Percentiles rank a stretch among this genome's conserved stretches.
phyloP scores from a whole-genome alignment of 163 green algal genomes.

The Smithsoniella earleae region DNA sequence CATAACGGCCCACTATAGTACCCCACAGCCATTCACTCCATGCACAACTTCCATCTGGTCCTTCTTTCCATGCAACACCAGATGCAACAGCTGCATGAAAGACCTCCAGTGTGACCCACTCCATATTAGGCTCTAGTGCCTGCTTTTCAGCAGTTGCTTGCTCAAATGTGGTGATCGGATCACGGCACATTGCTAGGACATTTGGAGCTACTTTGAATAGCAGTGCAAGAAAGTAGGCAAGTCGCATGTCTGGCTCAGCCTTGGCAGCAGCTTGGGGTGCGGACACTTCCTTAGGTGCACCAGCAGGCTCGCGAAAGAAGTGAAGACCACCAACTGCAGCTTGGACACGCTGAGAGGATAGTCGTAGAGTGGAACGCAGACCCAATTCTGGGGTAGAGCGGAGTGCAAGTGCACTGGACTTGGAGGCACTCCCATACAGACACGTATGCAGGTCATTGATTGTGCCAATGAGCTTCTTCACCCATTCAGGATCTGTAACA shows the following conservation, averaged over 20 bases:
- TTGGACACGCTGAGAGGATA: too few species aligned
- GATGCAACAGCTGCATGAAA: neutral
- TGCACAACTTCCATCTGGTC: neutral
- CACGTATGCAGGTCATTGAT: slow-evolving; percentile 17
- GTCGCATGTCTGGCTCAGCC: neutral
- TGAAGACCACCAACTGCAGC: too few species aligned
- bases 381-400: neutral
- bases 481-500: neutral
- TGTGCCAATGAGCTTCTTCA: neutral
- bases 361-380: neutral
- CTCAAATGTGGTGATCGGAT: neutral
- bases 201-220: neutral
- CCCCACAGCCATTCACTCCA: slow-evolving; percentile 2
- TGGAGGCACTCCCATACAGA: neutral
- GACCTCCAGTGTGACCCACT: slow-evolving; percentile 13
- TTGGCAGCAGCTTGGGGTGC: too few species aligned
- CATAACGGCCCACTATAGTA: neutral
- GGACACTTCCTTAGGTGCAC: too few species aligned
- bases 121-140: slow-evolving; percentile 22
- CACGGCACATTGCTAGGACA: neutral
- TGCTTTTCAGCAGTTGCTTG: neutral
- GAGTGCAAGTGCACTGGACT: neutral
- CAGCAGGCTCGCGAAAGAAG: too few species aligned
- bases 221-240: neutral
- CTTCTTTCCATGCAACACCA: neutral